phyloP scores from a whole-genome alignment of 495 filamentous ascomycete species.

The Venustampulla echinocandica region DNA sequence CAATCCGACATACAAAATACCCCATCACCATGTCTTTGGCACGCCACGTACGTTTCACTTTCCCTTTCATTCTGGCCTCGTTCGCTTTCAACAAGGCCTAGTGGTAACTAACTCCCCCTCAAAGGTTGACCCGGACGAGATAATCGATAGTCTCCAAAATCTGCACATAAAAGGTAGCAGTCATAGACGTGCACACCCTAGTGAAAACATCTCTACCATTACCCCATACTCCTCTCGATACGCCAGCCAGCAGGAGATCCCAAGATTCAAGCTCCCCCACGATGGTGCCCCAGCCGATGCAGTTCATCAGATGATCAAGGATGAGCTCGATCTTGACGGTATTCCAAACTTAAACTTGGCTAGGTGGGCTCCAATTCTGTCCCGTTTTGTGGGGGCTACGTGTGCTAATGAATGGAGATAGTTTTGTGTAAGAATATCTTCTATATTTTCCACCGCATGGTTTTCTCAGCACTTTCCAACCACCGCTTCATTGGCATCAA shows the following conservation, averaged over 20 bases:
- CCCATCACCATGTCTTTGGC: constrained; percentile 37
- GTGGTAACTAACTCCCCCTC: too few species aligned
- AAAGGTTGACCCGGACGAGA: constrained; percentile 54
- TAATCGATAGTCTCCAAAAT: constrained; percentile 46
- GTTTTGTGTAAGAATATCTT: constrained; percentile 1
- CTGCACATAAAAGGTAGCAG: constrained; percentile 31
- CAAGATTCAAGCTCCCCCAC: constrained; percentile 57
- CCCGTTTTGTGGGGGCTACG: too few species aligned
- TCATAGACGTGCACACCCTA: constrained; percentile 31
- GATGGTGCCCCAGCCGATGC: constrained; percentile 54
- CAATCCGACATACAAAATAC: too few species aligned
- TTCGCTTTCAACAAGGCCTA: too few species aligned
- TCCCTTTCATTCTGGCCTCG: not conserved
- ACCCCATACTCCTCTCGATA: constrained; percentile 60
- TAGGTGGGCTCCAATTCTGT: too few species aligned
- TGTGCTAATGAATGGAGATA: not conserved
- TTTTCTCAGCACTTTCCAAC: too few species aligned
- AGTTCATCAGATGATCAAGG: constrained; percentile 60
- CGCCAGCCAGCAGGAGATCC: constrained; percentile 49
- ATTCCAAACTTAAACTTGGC: constrained; percentile 65
- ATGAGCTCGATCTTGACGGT: constrained; percentile 68
- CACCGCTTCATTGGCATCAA: too few species aligned
- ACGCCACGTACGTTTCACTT: constrained; percentile 27
- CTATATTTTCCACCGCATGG: too few species aligned
- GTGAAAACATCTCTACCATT: constrained; percentile 39